These are phyloP conservation scores for Aspergillus nidulans DNA, from an alignment of 495 filamentous ascomycete species.

Conservation along the genomic window DNA sequence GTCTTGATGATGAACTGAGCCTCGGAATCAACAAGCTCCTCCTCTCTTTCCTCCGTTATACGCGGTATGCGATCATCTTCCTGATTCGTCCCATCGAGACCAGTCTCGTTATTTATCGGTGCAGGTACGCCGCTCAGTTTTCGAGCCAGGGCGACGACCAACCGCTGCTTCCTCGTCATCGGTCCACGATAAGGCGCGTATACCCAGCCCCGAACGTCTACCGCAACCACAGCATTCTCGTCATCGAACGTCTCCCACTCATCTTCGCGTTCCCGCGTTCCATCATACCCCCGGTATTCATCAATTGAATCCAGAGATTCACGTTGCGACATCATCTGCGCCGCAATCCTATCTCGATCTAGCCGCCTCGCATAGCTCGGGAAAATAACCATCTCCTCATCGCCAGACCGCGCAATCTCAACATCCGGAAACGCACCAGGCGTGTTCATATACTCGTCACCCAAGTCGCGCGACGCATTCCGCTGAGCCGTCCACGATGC, in stretches of 20 bases:
- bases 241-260: constrained; percentile 69
- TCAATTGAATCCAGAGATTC: constrained; percentile 35
- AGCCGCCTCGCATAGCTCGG: constrained; percentile 82
- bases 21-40: constrained; percentile 64
- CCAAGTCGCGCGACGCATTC: constrained; percentile 40
- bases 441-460: constrained; percentile 56
- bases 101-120: constrained; percentile 37
- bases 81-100: constrained; percentile 21
- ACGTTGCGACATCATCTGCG: constrained; percentile 15
- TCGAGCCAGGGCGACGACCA: constrained; percentile 78
- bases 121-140: constrained; percentile 80
- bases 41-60: constrained; percentile 37
- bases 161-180: constrained; percentile 81
- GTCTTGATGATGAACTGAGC: constrained; percentile 67
- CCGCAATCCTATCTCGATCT: constrained; percentile 24
- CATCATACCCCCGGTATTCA: constrained; percentile 32
- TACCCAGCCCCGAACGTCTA: constrained; percentile 93
- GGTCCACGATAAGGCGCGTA: constrained; percentile 80
- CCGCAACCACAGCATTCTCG: constrained; percentile 74
- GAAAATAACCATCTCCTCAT: constrained; percentile 92
- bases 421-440: constrained; percentile 78
- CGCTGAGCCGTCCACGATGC: constrained; percentile 50
- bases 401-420: constrained; percentile 67
- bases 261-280: constrained; percentile 27
- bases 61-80: constrained; percentile 17